These are phyloP conservation scores for Hypoxylon sp. DNA, from an alignment of 2,329 filamentous ascomycete genomes.

Conservation along the genomic window DNA sequence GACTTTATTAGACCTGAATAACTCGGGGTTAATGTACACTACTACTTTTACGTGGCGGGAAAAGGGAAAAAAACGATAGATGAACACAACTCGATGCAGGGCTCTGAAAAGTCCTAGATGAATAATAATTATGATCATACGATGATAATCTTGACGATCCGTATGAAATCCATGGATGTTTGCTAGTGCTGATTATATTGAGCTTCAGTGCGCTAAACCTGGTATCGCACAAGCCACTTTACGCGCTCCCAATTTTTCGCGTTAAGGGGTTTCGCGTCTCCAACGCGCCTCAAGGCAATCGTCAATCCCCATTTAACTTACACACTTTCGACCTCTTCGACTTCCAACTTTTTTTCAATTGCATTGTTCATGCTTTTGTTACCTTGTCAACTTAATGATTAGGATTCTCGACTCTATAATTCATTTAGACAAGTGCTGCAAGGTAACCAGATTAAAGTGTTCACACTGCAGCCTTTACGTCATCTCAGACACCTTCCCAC, in stretches of 20 bases:
- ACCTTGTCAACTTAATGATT: conserved; percentile 4
- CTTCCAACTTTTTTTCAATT: conserved; percentile 22
- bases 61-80: conserved; percentile 25
- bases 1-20: conserved; percentile 30
- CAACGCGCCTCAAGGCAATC: conserved; percentile 31
- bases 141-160: conserved; percentile 20
- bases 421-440: conserved; percentile 13
- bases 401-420: neutral
- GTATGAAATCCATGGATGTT: conserved; percentile 1
- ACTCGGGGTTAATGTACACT: conserved; percentile 29
- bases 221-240: conserved; percentile 44
- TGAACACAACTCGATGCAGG: conserved; percentile 18
- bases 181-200: conserved; percentile 14
- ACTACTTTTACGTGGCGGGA: conserved; percentile 17
- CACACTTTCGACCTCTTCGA: conserved; percentile 8
- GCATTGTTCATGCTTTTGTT: conserved; percentile 23
- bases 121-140: conserved; percentile 26
- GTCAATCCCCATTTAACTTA: conserved; percentile 30
- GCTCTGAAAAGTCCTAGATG: conserved; percentile 10
- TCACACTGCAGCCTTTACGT: conserved; percentile 39
- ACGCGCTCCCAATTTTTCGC: conserved; percentile 37
- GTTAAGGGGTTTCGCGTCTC: conserved; percentile 39
- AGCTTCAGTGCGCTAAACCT: conserved; percentile 24
- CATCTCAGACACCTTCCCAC: conserved; percentile 27
- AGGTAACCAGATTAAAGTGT: neutral